phyloP scores from a whole-genome alignment of 495 filamentous ascomycete genomes.

The Haplographium delicatum region DNA sequence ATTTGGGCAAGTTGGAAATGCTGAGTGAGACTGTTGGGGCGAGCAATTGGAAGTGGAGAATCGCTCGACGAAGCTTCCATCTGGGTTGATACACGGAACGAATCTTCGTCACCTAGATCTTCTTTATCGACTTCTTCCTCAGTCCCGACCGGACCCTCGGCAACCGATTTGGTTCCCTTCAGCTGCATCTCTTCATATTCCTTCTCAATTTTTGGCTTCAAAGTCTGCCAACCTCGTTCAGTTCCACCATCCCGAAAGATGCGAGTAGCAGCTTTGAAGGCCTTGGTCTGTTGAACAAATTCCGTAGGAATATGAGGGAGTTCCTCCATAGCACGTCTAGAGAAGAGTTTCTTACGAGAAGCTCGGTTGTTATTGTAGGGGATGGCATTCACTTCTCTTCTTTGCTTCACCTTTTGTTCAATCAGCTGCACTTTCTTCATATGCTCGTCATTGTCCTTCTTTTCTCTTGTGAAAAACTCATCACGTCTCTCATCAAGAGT shows the following conservation, averaged over 20 bases:
- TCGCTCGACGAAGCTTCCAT: no score
- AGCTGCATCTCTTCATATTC: constrained; percentile 15
- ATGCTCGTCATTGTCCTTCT: constrained; percentile 19
- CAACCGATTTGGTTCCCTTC: not conserved
- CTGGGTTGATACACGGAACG: no score
- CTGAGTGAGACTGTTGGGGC: no score
- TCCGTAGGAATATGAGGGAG: constrained; percentile 19
- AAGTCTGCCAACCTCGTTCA: constrained; percentile 24
- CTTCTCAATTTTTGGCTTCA: constrained; percentile 25
- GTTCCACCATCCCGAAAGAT: constrained; percentile 24
- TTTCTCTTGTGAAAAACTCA: constrained; percentile 17
- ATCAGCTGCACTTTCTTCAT: constrained; percentile 20
- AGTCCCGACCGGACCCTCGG: not conserved
- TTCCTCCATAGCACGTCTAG: constrained; percentile 18
- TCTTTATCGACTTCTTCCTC: not conserved
- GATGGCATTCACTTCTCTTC: constrained; percentile 8
- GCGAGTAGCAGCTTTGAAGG: constrained; percentile 23
- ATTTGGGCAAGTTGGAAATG: no score
- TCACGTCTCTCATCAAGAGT: constrained; percentile 10
- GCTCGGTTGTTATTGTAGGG: constrained; percentile 17
- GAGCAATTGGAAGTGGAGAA: no score
- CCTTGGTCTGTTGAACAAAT: constrained; percentile 18
- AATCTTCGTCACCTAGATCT: no score
- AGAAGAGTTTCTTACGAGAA: constrained; percentile 21
- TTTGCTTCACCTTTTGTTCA: constrained; percentile 12